Base-by-base conservation (phyloP, 139 green algal genomes). In the Chlorella vulgaris region DNA sequence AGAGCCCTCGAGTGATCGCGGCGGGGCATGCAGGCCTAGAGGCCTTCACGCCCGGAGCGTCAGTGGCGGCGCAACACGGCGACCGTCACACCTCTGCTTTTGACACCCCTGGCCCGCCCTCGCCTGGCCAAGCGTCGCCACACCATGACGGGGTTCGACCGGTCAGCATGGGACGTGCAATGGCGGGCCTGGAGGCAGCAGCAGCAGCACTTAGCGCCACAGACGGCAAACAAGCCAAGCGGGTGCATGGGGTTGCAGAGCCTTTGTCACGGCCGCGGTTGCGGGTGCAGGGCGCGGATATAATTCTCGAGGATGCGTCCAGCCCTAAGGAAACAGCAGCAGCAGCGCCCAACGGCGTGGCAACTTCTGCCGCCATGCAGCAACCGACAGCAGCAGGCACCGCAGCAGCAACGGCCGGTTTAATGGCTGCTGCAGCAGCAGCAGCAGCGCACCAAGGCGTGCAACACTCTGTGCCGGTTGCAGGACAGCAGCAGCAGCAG, bases 301-400 rank as follows among this genome's bases (percentile, higher is more conserved):
- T 85, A 53, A 85, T 85, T 28, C 60, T 85, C 24, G 81, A 85
- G 42, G 70, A 81, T 33, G 71, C 69, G 4, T 5, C 63, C 38
- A 69, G 55, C 74, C 58, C 74, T 18, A 55, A 58, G 68, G 43
- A 31, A 51, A 22, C 40, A 42, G 28, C 39, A 62, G 65, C 76
- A 26, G 7, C 63, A 69, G 76, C 76, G 28, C 39, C 60, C 7
- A 33, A 33, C 67, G 15, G 40, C 39, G 5, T 38, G 42, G 39
- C 24, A 3, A n/a, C 58, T 8, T 28, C 58, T 31, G 38, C 58
- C 7, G 35, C 7, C 43, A 13, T 63, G 19, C 35, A 55, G 71
- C 47, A 58, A 15, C 39, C 26, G 18, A 15, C 53, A 36, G 73
- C 51, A 36, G 55, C 31, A 13, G 33, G 31, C 53, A 53, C 21